Evolutionary conservation across 1,284 basidiomycete species (phyloP).

Genomic region (Puccinia novopanici): DNA sequence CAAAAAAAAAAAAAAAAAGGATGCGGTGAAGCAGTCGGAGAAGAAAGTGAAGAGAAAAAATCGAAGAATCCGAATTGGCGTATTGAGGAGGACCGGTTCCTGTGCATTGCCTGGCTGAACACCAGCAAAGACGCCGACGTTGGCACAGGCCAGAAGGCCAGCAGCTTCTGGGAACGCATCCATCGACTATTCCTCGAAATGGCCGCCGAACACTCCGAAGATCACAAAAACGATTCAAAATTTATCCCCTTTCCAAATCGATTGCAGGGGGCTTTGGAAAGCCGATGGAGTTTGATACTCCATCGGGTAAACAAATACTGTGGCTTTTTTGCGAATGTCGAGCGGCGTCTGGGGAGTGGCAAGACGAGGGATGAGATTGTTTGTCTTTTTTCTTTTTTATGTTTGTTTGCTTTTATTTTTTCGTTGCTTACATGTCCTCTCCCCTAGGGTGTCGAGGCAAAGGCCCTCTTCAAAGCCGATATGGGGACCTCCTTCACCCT

Average conservation of each 20-base stretch:
- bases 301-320: too few relatives aligned
- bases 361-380: background rate
- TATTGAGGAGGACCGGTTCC: background rate
- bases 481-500: too few relatives aligned
- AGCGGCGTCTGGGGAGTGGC: background rate
- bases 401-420: too few relatives aligned
- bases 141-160: background rate
- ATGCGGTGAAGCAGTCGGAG: background rate
- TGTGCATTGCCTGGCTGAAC: background rate
- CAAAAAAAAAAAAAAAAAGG: background rate
- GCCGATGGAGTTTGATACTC: background rate
- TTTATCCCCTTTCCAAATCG: background rate
- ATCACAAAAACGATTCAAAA: background rate
- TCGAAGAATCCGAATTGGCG: background rate
- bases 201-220: background rate
- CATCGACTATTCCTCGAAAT: background rate
- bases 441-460: too few relatives aligned
- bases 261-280: background rate
- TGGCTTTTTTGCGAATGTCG: background rate
- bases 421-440: too few relatives aligned
- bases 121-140: background rate
- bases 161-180: background rate
- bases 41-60: background rate
- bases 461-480: too few relatives aligned
- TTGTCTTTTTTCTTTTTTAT: background rate